Evolutionary conservation across 179 eudicot species (phyloP).

Genomic region (Vitellaria paradoxa): DNA sequence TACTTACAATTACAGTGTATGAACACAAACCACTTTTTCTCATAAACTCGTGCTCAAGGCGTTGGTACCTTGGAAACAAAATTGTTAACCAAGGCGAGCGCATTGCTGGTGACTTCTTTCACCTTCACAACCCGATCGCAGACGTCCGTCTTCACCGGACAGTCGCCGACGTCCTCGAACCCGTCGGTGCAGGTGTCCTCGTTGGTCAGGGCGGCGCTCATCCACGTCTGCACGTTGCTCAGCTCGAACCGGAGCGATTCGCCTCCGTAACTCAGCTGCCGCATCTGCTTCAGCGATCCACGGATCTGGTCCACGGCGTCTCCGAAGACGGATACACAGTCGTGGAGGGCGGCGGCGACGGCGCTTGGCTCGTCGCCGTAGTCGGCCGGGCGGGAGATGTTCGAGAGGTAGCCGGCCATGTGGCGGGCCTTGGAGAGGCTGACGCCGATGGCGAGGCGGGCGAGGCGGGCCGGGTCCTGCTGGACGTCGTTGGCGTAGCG

Average conservation of each 20-base stretch:
- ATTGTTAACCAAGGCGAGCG: conserved; percentile 30
- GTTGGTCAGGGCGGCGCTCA: conserved; percentile 78
- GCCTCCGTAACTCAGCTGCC: conserved; percentile 24
- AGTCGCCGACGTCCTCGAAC: conserved; percentile 33
- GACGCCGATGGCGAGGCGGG: conserved; percentile 51
- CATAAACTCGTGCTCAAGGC: conserved; percentile 16
- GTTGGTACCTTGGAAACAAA: conserved; percentile 19
- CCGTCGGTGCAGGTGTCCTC: conserved; percentile 82
- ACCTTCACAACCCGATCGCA: conserved; percentile 25
- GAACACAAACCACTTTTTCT: background rate
- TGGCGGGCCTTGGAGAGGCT: conserved; percentile 41
- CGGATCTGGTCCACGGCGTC: conserved; percentile 58
- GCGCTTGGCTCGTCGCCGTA: conserved; percentile 37
- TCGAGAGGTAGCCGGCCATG: conserved; percentile 32
- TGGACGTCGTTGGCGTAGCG: conserved; percentile 49
- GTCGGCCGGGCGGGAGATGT: conserved; percentile 37
- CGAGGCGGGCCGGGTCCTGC: conserved; percentile 51
- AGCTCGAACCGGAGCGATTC: conserved; percentile 49
- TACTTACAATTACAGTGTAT: no score
- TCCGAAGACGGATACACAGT: conserved; percentile 53
- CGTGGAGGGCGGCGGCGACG: conserved; percentile 45
- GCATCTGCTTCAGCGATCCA: conserved; percentile 57
- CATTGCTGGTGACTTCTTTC: conserved; percentile 39
- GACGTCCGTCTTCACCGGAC: conserved; percentile 33
- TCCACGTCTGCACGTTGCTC: conserved; percentile 81